Percentiles rank a stretch among this genome's conserved stretches.
phyloP scores from a whole-genome alignment of 768 basidiomycete species.

The Boletellus sp. region DNA sequence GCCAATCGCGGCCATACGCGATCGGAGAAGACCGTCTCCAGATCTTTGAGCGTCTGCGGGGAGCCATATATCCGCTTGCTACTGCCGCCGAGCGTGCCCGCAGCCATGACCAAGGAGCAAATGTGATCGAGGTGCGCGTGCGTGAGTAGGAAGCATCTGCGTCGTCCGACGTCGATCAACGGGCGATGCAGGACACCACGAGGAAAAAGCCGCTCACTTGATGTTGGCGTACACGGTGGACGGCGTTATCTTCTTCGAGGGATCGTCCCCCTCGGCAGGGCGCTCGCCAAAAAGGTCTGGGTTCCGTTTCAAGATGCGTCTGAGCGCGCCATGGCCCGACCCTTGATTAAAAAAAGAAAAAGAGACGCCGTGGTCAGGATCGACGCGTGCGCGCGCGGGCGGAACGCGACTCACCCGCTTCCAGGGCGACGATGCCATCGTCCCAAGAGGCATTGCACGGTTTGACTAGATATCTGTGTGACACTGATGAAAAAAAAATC shows the following conservation, averaged over 20 bases:
- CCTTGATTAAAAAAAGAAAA: constrained; percentile 41
- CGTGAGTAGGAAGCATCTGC: constrained; percentile 78
- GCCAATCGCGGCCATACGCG: constrained; percentile 85
- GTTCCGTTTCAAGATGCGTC: constrained; percentile 52
- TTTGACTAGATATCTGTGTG: constrained; percentile 82
- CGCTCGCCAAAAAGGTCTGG: constrained; percentile 49
- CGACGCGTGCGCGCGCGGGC: not conserved
- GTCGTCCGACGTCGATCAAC: too few relatives aligned
- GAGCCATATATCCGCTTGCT: constrained; percentile 64
- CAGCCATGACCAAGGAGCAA: constrained; percentile 74
- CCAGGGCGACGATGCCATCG: constrained; percentile 78
- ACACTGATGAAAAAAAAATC: constrained; percentile 9
- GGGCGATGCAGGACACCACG: not conserved
- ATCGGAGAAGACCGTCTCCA: constrained; percentile 72
- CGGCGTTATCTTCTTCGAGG: constrained; percentile 18
- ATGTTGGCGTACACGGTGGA: constrained; percentile 31
- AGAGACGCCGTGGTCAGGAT: too few relatives aligned
- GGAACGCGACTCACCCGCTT: constrained; percentile 60
- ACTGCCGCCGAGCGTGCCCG: constrained; percentile 65
- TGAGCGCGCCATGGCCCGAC: constrained; percentile 80
- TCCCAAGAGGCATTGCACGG: constrained; percentile 62
- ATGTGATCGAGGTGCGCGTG: constrained; percentile 93
- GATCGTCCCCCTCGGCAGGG: constrained; percentile 5
- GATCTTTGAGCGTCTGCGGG: constrained; percentile 57
- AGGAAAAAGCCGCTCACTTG: constrained; percentile 20